These are phyloP conservation scores for Trichoderma koningiopsis DNA, from an alignment of 2,329 filamentous ascomycete species.

Conservation along the genomic window DNA sequence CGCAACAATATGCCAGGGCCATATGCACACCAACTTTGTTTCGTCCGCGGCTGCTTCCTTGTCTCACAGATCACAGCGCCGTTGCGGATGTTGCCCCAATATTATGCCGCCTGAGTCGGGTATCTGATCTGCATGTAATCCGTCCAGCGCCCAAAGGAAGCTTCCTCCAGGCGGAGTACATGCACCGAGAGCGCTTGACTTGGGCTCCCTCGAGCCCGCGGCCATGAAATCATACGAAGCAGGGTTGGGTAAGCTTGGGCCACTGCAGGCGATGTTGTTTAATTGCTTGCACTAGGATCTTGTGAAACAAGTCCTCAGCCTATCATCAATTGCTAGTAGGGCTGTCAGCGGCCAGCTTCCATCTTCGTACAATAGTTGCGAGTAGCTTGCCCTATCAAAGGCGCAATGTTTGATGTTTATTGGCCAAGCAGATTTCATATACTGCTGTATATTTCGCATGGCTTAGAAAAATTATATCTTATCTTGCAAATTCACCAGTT, in stretches of 20 bases:
- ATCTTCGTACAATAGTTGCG: not conserved
- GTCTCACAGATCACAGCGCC: not conserved
- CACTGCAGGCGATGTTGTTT: constrained; percentile 8
- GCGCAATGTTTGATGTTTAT: constrained; percentile 16
- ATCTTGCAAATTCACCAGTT: not conserved
- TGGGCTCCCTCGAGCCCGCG: not conserved
- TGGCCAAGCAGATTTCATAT: not conserved
- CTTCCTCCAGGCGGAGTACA: constrained; percentile 18
- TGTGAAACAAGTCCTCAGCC: constrained; percentile 20
- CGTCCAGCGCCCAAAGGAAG: not conserved
- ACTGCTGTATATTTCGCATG: not conserved
- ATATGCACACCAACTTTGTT: constrained; percentile 10
- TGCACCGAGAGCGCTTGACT: not conserved
- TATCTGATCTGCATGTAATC: constrained; percentile 14
- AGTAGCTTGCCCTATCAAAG: not conserved
- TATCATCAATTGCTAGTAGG: constrained; percentile 3
- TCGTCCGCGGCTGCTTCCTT: not conserved
- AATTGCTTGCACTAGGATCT: constrained; percentile 11
- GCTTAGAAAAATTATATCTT: not conserved
- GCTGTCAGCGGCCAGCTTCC: constrained; percentile 13
- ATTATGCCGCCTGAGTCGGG: constrained; percentile 14
- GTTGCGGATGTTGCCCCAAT: constrained; percentile 8
- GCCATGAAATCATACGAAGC: constrained; percentile 21
- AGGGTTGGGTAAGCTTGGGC: constrained; percentile 18
- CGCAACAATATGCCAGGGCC: not conserved